Conservation (phyloP, 148 eudicot species). For the Amaranthus palmeri region DNA sequence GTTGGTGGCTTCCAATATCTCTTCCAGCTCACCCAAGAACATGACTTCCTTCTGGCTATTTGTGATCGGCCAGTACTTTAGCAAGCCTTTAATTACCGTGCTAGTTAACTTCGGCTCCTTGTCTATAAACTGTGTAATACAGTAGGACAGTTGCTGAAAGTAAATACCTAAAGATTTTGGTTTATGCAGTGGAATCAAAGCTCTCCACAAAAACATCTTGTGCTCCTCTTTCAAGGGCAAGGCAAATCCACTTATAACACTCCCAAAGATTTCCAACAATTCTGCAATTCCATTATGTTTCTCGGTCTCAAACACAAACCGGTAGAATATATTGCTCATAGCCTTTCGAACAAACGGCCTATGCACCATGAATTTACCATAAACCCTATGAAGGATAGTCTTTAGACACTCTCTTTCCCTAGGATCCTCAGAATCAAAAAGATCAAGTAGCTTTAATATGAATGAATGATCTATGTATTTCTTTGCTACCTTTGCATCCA, state of each 20-base stretch:
- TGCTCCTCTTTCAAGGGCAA: slow-evolving; percentile 93
- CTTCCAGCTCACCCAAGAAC: slow-evolving; percentile 85
- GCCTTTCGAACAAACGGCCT: slow-evolving; percentile 76
- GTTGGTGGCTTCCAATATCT: slow-evolving; percentile 75
- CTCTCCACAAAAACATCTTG: slow-evolving; percentile 76
- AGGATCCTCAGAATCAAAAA: slow-evolving; percentile 93
- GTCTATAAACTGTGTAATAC: slow-evolving; percentile 80
- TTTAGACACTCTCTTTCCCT: slow-evolving; percentile 85
- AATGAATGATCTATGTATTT: slow-evolving; percentile 78
- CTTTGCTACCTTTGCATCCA: slow-evolving; percentile 81
- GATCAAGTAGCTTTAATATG: slow-evolving; percentile 64
- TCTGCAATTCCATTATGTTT: slow-evolving; percentile 88
- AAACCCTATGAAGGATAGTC: slow-evolving; percentile 76
- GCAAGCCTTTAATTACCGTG: slow-evolving; percentile 68
- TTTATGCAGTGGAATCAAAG: slow-evolving; percentile 83
- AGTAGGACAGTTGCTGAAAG: slow-evolving; percentile 82
- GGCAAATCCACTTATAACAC: slow-evolving; percentile 91
- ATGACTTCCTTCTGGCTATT: slow-evolving; percentile 92
- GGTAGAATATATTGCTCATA: slow-evolving; percentile 70
- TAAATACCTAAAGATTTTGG: slow-evolving; percentile 69
- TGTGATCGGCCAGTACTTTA: slow-evolving; percentile 92
- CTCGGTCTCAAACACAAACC: slow-evolving; percentile 71
- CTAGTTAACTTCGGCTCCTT: slow-evolving; percentile 84
- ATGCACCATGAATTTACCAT: slow-evolving; percentile 96
- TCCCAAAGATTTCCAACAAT: slow-evolving; percentile 87